Evolutionary conservation across 805 yeast species (phyloP).

Genomic region (Clavispora vitiphila): DNA sequence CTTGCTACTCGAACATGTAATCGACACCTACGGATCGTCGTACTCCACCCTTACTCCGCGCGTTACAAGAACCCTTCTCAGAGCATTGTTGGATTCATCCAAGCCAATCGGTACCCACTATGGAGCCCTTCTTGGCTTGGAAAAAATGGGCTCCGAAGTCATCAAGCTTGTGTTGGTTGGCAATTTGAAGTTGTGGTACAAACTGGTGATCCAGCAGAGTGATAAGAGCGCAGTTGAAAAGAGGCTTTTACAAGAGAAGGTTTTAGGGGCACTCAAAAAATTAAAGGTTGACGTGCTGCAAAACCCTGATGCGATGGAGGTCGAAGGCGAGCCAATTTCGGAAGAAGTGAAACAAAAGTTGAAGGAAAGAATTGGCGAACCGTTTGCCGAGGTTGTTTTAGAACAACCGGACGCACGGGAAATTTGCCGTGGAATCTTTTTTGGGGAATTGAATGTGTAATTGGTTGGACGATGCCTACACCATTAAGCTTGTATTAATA

Average conservation of each 20-base stretch:
- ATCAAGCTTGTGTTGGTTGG: conserved; percentile 80
- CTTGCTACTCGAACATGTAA: conserved; percentile 71
- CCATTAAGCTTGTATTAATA: neutral
- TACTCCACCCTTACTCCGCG: conserved; percentile 89
- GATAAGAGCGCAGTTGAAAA: conserved; percentile 42
- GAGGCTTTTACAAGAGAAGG: conserved; percentile 40
- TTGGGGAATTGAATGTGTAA: conserved; percentile 48
- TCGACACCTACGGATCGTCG: conserved; percentile 72
- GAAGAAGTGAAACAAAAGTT: conserved; percentile 39
- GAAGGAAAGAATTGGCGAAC: conserved; percentile 55
- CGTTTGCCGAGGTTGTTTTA: conserved; percentile 46
- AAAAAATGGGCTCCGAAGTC: conserved; percentile 82
- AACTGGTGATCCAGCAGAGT: conserved; percentile 45
- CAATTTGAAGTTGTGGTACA: conserved; percentile 77
- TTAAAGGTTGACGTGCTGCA: conserved; percentile 30
- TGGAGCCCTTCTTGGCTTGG: conserved; percentile 84
- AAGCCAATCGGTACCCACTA: conserved; percentile 86
- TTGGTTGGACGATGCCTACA: neutral
- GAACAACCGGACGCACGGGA: conserved; percentile 44
- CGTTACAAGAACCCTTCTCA: conserved; percentile 84
- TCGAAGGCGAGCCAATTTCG: conserved; percentile 25
- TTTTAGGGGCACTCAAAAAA: conserved; percentile 51
- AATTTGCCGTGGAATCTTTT: conserved; percentile 61
- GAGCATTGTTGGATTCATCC: conserved; percentile 83
- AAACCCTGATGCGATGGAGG: conserved; percentile 22